Base-by-base conservation (phyloP, 345 rosid species). In the Pseudoturritis turrita region DNA sequence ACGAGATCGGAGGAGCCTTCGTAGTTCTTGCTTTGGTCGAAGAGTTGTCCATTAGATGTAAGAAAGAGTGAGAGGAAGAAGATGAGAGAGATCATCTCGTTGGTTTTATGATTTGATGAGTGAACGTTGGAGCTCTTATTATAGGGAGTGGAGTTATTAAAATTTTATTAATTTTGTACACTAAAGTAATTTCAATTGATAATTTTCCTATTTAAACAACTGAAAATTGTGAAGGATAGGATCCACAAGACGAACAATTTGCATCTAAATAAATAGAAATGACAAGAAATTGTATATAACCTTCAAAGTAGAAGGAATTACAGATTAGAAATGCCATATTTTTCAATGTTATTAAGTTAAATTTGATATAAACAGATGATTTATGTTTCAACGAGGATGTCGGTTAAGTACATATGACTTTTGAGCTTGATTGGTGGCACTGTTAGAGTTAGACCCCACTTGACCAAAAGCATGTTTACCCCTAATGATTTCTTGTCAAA, bases 1-100 rank as follows among this genome's bases (percentile, higher is more conserved):
- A 91, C 87, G 67, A 91, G 82, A 60, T 91, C 94, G 1, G 97
- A 94, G 21, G 98, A 94, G 70, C 98, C 98, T 81, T 94, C 98
- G 60, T n/a, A 94, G 55, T 91, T 94, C 61, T 91, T 91, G 73
- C 87, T 84, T 37, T 60, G 80, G 39, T 81, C 85, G 53, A 76
- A 78, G 73, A 80, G 9, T 4, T 75, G 74, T 22, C 56, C 73
- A 59, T 9, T 22, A 13, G 77, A 46, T 28, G 56, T 33, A 49
- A 59, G 45, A 50, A 68, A 67, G 55, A 51, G 5, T 3, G 62
- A 50, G 62, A 74, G 47, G 31, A 50, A 15, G 40, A 57, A 46
- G 46, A 59, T 39, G 62, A 50, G 78, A 50, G 67, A 40, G 33
- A 67, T 40, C 68, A 59, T 74, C 9, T 57, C 17, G 46, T 58